A percentile compares a stretch with the other conserved stretches of the same genome.
Evolutionary conservation across 139 green algal species (phyloP).

Genomic region (Raphidocelis subcapitata): DNA sequence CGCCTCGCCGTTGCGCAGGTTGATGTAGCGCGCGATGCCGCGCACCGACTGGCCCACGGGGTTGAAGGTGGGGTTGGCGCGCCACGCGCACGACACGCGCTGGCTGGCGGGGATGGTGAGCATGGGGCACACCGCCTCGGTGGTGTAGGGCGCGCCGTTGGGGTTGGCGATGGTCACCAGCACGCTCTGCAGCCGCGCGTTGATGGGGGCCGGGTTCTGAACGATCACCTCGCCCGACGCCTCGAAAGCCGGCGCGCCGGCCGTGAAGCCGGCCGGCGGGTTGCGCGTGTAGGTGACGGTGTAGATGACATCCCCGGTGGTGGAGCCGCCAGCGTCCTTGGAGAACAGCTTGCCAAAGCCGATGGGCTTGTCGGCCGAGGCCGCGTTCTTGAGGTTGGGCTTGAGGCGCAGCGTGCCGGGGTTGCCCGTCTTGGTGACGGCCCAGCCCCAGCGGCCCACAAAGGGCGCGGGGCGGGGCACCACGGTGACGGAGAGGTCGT

Average conservation of each 20-base stretch:
- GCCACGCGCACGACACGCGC: conserved; percentile 13
- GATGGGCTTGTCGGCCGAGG: too few relatives aligned
- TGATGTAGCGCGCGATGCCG: conserved; percentile 15
- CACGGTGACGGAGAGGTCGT: conserved; percentile 16
- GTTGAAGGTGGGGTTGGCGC: conserved; percentile 24
- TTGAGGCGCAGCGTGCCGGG: background rate
- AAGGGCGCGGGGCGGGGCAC: conserved; percentile 4
- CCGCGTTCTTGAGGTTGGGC: too few relatives aligned
- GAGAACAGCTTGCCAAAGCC: too few relatives aligned
- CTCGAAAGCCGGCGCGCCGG: conserved; percentile 14
- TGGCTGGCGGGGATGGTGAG: conserved; percentile 17
- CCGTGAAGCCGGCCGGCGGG: background rate
- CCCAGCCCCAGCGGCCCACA: conserved; percentile 15
- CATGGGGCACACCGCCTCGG: conserved; percentile 11
- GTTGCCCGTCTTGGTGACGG: conserved; percentile 12
- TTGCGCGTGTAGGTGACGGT: conserved; percentile 25
- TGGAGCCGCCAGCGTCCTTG: too few relatives aligned
- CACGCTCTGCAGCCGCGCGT: conserved; percentile 12
- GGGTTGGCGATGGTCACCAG: conserved; percentile 18
- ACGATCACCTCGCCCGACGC: conserved; percentile 12
- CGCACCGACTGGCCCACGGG: conserved; percentile 10
- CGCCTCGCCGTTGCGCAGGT: conserved; percentile 19
- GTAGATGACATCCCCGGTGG: conserved; percentile 21
- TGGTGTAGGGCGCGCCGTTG: conserved; percentile 15
- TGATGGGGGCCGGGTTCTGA: conserved; percentile 15